These are phyloP conservation scores for Ceratobasidium sp. DNA, from an alignment of 1,284 basidiomycete genomes.

Conservation along the genomic window DNA sequence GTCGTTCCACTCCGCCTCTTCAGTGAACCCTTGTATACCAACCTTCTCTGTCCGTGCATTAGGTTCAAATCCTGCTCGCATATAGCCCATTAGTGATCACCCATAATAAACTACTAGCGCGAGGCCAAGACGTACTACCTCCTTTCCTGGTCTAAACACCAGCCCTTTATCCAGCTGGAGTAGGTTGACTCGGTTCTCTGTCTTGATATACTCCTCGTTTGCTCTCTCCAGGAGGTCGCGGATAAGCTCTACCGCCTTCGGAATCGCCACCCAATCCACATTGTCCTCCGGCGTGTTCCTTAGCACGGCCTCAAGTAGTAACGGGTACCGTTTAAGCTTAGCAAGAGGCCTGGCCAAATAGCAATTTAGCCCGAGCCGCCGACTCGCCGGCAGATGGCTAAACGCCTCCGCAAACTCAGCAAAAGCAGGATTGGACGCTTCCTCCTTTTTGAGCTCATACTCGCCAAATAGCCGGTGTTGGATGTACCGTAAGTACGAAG, in stretches of 20 bases:
- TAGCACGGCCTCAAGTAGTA: conserved; percentile 90
- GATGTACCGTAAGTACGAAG: conserved; percentile 94
- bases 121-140: conserved; percentile 68
- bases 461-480: conserved; percentile 98
- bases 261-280: conserved; percentile 83
- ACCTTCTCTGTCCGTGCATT: conserved; percentile 86
- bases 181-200: conserved; percentile 93
- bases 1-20: conserved; percentile 85
- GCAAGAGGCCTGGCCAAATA: conserved; percentile 99
- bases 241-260: conserved; percentile 83
- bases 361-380: conserved; percentile 96
- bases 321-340: conserved; percentile 93
- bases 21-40: conserved; percentile 91
- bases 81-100: conserved; percentile 7
- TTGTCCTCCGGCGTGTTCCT: conserved; percentile 95
- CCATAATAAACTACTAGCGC: not conserved
- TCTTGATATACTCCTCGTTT: conserved; percentile 90
- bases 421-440: conserved; percentile 92
- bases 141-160: conserved; percentile 84
- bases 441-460: conserved; percentile 99
- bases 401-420: conserved; percentile 94
- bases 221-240: conserved; percentile 88
- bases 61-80: conserved; percentile 79
- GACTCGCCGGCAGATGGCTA: conserved; percentile 92
- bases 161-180: conserved; percentile 90